Conservation (phyloP, 805 yeast genomes). For the Candida michaelii region DNA sequence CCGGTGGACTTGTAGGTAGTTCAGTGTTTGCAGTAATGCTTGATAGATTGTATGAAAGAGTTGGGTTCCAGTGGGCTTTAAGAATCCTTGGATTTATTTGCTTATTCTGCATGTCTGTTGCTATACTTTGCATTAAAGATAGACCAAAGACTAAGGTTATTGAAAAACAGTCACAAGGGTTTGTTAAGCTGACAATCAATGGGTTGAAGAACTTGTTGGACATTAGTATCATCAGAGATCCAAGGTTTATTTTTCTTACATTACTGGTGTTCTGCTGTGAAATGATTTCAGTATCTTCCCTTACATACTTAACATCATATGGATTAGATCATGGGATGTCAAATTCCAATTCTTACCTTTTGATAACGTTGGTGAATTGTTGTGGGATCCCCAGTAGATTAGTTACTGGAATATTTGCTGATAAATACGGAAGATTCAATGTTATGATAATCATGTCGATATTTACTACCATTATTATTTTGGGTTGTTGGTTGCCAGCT, state of each 20-base stretch:
- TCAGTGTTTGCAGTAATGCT: conserved; percentile 27
- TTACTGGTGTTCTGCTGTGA: conserved; percentile 37
- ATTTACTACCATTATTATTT: conserved; percentile 22
- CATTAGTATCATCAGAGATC: conserved; percentile 22
- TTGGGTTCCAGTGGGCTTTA: conserved; percentile 32
- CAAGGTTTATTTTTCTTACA: conserved; percentile 22
- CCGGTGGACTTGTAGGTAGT: conserved; percentile 32
- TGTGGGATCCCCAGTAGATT: conserved; percentile 29
- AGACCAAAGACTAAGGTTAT: conserved; percentile 9
- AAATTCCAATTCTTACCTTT: conserved; percentile 21
- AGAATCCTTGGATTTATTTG: conserved; percentile 24
- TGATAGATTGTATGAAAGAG: conserved; percentile 21
- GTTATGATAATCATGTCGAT: conserved; percentile 23
- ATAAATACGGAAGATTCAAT: conserved; percentile 28
- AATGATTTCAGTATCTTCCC: conserved; percentile 47
- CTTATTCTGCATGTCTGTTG: conserved; percentile 18
- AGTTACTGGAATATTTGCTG: conserved; percentile 27
- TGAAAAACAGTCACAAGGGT: neutral
- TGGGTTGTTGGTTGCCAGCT: conserved; percentile 35
- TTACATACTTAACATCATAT: conserved; percentile 29
- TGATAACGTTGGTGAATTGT: conserved; percentile 28
- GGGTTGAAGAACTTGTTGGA: conserved; percentile 26
- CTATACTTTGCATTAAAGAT: conserved; percentile 21
- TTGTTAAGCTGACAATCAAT: neutral
- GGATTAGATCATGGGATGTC: conserved; percentile 24